Base-by-base conservation (phyloP, 2,329 filamentous ascomycete genomes). In the Cyanodermella asteris region DNA sequence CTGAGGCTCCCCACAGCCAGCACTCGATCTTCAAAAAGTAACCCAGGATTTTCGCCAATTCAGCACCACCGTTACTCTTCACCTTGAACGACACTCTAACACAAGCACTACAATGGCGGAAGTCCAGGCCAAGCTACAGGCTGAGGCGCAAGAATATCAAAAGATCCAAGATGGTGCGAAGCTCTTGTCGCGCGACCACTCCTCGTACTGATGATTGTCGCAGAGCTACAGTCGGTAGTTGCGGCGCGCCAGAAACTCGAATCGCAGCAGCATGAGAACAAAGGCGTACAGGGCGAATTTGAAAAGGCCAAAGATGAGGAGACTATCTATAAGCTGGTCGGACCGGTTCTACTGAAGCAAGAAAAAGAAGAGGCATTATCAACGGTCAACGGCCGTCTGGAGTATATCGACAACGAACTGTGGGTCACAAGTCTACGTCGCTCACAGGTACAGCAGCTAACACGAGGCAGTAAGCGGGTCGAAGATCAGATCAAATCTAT, bases 251-350 rank as follows among this genome's bases (percentile, higher is more conserved):
- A 97, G 53, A 90, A 76, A 51, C 68, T 97, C 5, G 82, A 93
- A 46, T 54, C 81, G 5, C 87, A 97, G 49, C 76, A 76, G 46
- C 78, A 91, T 43, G 87, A 97, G 49, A 97, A 94, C 45, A 54
- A 72, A 24, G 72, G 74, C 10, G 87, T 97, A 7, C 70, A 90
- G 47, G 74, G 77, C 53, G 77, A 4, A 16, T 18, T 10, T 13
- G 18, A 12, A 18, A 24, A 9, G 10, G 16, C 21, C 14, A 23
- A 5, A n/a, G n/a, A n/a, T n/a, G n/a, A n/a, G n/a, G n/a, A n/a
- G n/a, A 78, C 70, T 34, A 91, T 97, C 48, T 97, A 91, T 65
- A 97, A 94, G 53, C 67, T 93, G 20, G 70, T 91, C 23, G 87
- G 87, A 0, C 87, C 87, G 0, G 77, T 94, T 5, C 55, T 97